These are phyloP conservation scores for Chamaecyparis obtusa DNA, from an alignment of 75 land plant species.

Conservation along the genomic window DNA sequence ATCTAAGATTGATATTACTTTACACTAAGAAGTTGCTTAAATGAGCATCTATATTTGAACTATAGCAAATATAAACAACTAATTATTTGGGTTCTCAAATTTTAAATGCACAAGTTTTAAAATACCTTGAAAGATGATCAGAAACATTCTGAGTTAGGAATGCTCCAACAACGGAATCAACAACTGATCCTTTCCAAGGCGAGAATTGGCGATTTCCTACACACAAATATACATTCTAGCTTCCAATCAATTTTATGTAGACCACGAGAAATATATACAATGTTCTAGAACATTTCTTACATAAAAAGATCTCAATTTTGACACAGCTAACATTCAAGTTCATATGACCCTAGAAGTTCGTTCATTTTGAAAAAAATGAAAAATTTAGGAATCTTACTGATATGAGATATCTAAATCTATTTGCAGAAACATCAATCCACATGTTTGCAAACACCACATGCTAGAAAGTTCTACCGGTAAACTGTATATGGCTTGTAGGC, in stretches of 20 bases:
- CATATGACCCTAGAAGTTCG: background rate
- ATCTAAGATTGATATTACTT: background rate
- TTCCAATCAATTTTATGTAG: background rate
- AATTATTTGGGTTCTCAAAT: background rate
- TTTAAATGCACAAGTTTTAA: background rate
- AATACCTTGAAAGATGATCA: slow-evolving; percentile 74
- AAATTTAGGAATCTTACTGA: background rate
- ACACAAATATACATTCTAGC: too few species aligned
- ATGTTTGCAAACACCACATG: background rate
- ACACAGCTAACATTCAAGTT: background rate
- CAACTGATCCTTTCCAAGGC: slow-evolving; percentile 74
- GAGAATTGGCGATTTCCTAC: slow-evolving; percentile 58
- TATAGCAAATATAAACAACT: background rate
- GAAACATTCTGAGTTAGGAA: slow-evolving; percentile 85
- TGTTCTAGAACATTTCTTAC: background rate
- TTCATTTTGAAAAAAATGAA: background rate
- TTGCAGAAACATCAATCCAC: background rate
- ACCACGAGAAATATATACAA: background rate
- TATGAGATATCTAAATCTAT: background rate
- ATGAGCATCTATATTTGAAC: background rate
- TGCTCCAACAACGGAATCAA: slow-evolving; percentile 74
- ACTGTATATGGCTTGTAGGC: background rate
- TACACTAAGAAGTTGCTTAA: background rate
- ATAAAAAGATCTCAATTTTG: background rate
- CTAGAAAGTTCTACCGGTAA: background rate